A percentile compares a stretch with the other conserved stretches of the same genome.
These are phyloP conservation scores for Flaveria robusta DNA, from an alignment of 129 eudicot species.

Conservation along the genomic window DNA sequence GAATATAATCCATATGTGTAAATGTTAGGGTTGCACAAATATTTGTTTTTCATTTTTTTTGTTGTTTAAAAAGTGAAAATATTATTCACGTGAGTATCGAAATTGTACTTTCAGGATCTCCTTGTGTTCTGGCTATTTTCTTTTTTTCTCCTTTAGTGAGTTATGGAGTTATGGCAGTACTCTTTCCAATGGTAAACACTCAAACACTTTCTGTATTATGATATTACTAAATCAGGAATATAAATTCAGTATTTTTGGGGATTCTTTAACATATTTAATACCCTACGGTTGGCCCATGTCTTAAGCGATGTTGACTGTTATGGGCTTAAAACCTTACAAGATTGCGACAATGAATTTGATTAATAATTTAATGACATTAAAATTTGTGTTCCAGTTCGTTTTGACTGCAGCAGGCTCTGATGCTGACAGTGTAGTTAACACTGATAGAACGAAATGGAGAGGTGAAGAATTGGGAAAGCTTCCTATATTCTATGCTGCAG, in stretches of 20 bases:
- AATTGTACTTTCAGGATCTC: conserved; percentile 64
- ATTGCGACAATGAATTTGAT: conserved; percentile 4
- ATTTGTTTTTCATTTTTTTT: neutral
- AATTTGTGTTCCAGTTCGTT: conserved; percentile 61
- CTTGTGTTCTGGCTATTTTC: conserved; percentile 84
- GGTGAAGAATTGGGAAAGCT: conserved; percentile 75
- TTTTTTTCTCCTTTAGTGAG: conserved; percentile 87
- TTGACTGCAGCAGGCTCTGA: conserved; percentile 94
- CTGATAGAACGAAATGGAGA: conserved; percentile 65
- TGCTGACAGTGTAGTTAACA: conserved; percentile 61
- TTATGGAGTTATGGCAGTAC: conserved; percentile 93
- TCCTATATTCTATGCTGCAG: conserved; percentile 81
- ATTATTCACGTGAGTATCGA: conserved; percentile 12
- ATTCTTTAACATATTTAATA: neutral
- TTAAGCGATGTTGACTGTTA: neutral
- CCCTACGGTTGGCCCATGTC: neutral
- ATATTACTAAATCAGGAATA: neutral
- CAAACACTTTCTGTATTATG: conserved; percentile 1
- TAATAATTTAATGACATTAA: conserved; percentile 14
- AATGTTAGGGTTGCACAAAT: neutral
- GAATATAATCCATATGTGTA: conserved; percentile 5
- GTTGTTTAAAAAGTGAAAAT: neutral
- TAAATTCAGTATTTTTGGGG: neutral
- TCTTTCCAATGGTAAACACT: conserved; percentile 80
- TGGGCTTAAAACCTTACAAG: neutral